A percentile compares a stretch with the other conserved stretches of the same genome.
Evolutionary conservation across 345 rosid genomes (phyloP).

Genomic region (Salix udensis): DNA sequence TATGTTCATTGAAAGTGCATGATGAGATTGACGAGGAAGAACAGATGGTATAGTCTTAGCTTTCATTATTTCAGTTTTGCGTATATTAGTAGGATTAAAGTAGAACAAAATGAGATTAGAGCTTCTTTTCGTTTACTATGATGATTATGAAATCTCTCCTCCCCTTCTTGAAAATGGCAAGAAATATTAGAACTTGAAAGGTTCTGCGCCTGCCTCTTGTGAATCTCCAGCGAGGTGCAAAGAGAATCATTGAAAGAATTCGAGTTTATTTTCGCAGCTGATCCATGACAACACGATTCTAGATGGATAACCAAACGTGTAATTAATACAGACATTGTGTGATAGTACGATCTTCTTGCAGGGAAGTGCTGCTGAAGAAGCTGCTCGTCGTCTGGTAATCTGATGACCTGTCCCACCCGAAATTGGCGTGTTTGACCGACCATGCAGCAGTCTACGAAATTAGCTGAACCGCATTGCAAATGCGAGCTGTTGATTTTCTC

Average conservation of each 20-base stretch:
- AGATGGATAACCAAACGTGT: background rate
- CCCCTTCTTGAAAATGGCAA: background rate
- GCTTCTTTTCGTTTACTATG: background rate
- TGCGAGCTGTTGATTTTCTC: background rate
- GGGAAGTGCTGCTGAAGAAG: background rate
- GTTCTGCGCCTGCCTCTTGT: background rate
- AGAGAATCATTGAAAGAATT: background rate
- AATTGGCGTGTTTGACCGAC: background rate
- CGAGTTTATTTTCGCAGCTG: background rate
- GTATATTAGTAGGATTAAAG: slow-evolving; percentile 15
- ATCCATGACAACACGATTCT: background rate
- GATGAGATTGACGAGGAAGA: slow-evolving; percentile 18
- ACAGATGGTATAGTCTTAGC: slow-evolving; percentile 6
- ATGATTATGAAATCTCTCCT: background rate
- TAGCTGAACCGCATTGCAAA: background rate
- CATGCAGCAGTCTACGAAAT: background rate
- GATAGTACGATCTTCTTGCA: background rate
- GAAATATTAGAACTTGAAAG: background rate
- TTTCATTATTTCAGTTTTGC: slow-evolving; percentile 2
- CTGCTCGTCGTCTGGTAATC: background rate
- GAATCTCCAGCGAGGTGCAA: background rate
- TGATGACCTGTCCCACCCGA: background rate
- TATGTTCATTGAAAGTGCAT: slow-evolving; percentile 17
- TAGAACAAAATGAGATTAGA: background rate
- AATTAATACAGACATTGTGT: background rate